phyloP scores from a whole-genome alignment of 108 stramenopile species.

The Skeletonema costatum region DNA sequence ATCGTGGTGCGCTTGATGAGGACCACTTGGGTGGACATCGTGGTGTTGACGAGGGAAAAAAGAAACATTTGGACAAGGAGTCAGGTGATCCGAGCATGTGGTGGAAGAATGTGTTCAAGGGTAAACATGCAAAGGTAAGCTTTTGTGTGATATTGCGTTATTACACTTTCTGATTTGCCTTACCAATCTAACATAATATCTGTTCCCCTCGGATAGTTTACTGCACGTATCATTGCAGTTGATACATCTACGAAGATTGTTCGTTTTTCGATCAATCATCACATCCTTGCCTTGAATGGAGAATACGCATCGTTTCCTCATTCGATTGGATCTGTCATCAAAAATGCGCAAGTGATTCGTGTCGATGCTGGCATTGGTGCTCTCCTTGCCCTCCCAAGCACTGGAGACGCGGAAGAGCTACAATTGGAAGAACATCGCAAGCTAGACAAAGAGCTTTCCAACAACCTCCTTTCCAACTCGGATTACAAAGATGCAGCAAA shows the following conservation, averaged over 20 bases:
- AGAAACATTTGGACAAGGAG: neutral
- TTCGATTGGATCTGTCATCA: slow-evolving; percentile 60
- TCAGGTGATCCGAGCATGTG: slow-evolving; percentile 31
- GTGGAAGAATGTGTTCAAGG: slow-evolving; percentile 53
- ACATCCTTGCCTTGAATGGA: slow-evolving; percentile 56
- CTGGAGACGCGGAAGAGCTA: slow-evolving; percentile 12
- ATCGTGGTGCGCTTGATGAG: slow-evolving; percentile 79
- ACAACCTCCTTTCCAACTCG: slow-evolving; percentile 46
- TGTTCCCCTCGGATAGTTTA: slow-evolving; percentile 46
- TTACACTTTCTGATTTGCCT: neutral
- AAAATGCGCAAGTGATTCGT: slow-evolving; percentile 74
- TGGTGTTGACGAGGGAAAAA: slow-evolving; percentile 12
- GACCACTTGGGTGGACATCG: slow-evolving; percentile 68
- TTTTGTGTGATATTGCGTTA: neutral
- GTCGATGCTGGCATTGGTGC: slow-evolving; percentile 88
- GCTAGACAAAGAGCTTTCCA: slow-evolving; percentile 43
- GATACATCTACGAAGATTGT: slow-evolving; percentile 77
- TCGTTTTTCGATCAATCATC: slow-evolving; percentile 74
- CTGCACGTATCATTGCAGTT: slow-evolving; percentile 81
- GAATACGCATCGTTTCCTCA: slow-evolving; percentile 27
- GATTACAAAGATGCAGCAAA: slow-evolving; percentile 57
- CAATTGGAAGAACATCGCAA: slow-evolving; percentile 1
- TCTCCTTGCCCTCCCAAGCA: slow-evolving; percentile 66
- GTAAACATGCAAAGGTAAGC: slow-evolving; percentile 43
- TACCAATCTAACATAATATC: neutral